phyloP scores from a whole-genome alignment of 2,329 filamentous ascomycete genomes.

The Keithomyces neogunnii region DNA sequence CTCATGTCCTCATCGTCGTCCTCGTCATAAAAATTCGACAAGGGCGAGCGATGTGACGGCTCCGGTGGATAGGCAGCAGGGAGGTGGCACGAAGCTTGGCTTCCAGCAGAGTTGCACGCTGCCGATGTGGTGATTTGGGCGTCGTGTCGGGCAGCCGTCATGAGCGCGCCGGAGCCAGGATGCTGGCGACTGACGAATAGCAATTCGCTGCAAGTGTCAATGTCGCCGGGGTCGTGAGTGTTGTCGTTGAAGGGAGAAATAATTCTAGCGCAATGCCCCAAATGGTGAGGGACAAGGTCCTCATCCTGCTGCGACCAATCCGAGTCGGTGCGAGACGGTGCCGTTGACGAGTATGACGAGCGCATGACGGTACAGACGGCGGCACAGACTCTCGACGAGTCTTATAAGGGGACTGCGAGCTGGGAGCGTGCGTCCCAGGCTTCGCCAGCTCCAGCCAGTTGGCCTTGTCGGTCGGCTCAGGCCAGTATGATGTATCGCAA shows the following conservation, averaged over 20 bases:
- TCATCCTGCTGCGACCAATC: conserved; percentile 3
- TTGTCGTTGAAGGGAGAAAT: neutral
- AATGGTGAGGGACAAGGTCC: neutral
- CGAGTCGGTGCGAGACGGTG: conserved; percentile 1
- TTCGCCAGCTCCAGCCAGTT: neutral
- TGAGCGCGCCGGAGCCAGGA: conserved; percentile 1
- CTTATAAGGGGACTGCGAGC: neutral
- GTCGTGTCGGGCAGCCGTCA: conserved; percentile 6
- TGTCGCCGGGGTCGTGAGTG: neutral
- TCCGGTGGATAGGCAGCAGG: neutral
- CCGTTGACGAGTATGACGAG: conserved; percentile 1
- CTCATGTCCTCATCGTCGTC: conserved; percentile 25
- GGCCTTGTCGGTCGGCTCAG: neutral
- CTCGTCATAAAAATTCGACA: conserved; percentile 8
- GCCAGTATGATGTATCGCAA: conserved; percentile 6
- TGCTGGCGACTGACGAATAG: neutral
- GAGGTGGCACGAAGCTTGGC: neutral
- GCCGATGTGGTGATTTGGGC: conserved; percentile 6
- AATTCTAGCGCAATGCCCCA: neutral
- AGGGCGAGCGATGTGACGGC: neutral
- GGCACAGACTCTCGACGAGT: neutral
- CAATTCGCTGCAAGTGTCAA: neutral
- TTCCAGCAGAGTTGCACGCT: neutral
- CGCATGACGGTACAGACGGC: conserved; percentile 2
- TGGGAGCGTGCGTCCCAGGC: neutral